Evolutionary conservation across 495 filamentous ascomycete species (phyloP).

Genomic region (Jackrogersella minutella): DNA sequence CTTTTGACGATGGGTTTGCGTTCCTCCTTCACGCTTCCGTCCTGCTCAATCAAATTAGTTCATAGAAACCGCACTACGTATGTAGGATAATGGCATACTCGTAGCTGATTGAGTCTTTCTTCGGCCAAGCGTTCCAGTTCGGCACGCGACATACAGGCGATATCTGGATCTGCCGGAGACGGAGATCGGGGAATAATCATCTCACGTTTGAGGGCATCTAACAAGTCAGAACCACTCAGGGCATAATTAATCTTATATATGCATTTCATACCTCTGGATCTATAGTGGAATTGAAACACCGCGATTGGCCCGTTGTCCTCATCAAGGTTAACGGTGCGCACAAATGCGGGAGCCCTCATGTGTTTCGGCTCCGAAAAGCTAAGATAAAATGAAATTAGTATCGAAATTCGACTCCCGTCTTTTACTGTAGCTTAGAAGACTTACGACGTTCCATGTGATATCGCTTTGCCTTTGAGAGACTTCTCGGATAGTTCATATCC

Average conservation of each 20-base stretch:
- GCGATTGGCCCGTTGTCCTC: slow-evolving; percentile 18
- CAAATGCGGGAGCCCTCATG: neutral
- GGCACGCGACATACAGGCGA: slow-evolving; percentile 26
- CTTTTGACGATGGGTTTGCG: slow-evolving; percentile 10
- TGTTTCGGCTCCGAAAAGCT: slow-evolving; percentile 10
- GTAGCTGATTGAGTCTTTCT: slow-evolving; percentile 31
- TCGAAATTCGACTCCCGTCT: neutral
- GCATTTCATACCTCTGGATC: slow-evolving; percentile 37
- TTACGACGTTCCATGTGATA: slow-evolving; percentile 39
- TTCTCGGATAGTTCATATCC: slow-evolving; percentile 33
- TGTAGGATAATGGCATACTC: slow-evolving; percentile 13
- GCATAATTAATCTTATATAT: neutral
- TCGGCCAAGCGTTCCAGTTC: slow-evolving; percentile 34
- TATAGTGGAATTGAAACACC: slow-evolving; percentile 38
- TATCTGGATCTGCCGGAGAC: slow-evolving; percentile 8
- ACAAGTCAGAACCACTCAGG: neutral
- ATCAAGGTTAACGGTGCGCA: neutral
- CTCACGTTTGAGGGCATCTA: slow-evolving; percentile 38
- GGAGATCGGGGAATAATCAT: slow-evolving; percentile 39
- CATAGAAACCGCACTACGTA: neutral
- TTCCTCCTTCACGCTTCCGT: slow-evolving; percentile 26
- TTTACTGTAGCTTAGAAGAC: neutral
- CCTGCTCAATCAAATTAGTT: slow-evolving; percentile 19
- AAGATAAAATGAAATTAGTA: neutral
- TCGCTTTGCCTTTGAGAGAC: slow-evolving; percentile 34